phyloP scores from a whole-genome alignment of 352 stramenopile species.

The Plasmopara muralis region DNA sequence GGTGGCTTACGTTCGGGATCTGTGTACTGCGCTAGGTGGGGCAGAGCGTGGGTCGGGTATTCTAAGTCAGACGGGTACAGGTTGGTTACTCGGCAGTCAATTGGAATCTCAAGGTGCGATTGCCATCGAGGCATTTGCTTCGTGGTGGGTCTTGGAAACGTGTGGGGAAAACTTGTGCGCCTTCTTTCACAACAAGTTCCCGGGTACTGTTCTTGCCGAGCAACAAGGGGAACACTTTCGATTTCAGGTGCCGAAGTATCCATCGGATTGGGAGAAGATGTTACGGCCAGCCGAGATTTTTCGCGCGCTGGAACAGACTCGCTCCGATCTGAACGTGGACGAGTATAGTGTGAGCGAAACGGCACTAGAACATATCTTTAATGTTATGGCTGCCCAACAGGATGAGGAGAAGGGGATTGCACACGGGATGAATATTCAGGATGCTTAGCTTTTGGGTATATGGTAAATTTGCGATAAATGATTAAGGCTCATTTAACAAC shows the following conservation, averaged over 20 bases:
- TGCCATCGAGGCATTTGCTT: conserved; percentile 37
- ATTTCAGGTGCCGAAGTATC: conserved; percentile 60
- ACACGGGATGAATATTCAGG: no score
- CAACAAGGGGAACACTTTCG: conserved; percentile 65
- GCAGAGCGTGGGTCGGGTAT: conserved; percentile 22
- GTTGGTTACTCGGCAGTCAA: conserved; percentile 38
- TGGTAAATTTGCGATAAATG: no score
- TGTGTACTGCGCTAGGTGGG: conserved; percentile 30
- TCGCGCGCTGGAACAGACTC: conserved; percentile 57
- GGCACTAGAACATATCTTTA: conserved; percentile 90
- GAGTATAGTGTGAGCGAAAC: conserved; percentile 86
- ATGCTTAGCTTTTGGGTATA: no score
- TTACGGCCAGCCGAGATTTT: conserved; percentile 56
- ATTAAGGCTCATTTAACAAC: no score
- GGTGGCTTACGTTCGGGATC: conserved; percentile 20
- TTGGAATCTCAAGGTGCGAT: conserved; percentile 34
- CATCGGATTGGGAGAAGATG: conserved; percentile 5
- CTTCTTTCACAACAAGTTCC: conserved; percentile 38
- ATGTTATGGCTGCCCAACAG: conserved; percentile 77
- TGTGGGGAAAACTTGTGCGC: conserved; percentile 27
- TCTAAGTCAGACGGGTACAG: conserved; percentile 19
- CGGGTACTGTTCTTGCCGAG: conserved; percentile 42
- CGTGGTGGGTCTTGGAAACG: conserved; percentile 52
- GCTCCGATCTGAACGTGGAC: conserved; percentile 44
- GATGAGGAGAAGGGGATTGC: conserved; percentile 34